phyloP scores from a whole-genome alignment of 2,329 filamentous ascomycete genomes.

The Penicillium digitatum region DNA sequence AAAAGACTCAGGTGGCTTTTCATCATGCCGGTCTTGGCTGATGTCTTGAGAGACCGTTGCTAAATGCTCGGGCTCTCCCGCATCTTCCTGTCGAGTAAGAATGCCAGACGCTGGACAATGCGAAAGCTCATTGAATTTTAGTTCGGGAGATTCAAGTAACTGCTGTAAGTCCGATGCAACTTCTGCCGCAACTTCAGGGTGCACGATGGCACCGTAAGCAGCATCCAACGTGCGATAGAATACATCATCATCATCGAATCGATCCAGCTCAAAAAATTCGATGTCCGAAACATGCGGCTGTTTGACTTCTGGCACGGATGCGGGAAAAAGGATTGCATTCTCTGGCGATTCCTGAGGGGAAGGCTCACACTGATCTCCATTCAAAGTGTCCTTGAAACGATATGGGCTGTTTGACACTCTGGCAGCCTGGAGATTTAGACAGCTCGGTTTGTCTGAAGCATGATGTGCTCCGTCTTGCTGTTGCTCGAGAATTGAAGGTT shows the following conservation, averaged over 20 bases:
- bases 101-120: not conserved
- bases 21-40: not conserved
- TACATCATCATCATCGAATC: slow-evolving; percentile 1
- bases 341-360: not conserved
- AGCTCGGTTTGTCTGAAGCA: not conserved
- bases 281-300: not conserved
- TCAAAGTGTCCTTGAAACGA: not conserved
- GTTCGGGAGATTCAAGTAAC: not conserved
- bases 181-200: not conserved
- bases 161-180: not conserved
- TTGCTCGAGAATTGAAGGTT: not conserved
- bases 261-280: not conserved
- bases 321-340: not conserved
- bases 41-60: not conserved
- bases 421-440: not conserved
- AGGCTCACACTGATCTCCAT: not conserved
- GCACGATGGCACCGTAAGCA: slow-evolving; percentile 1
- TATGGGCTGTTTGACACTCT: not conserved
- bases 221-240: slow-evolving; percentile 7
- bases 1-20: not conserved
- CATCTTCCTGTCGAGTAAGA: not conserved
- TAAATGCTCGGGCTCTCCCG: not conserved
- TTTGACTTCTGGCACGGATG: not conserved
- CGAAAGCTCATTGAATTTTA: not conserved
- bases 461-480: not conserved